Evolutionary conservation across 768 basidiomycete species (phyloP).

Genomic region (Phanerodontia chrysosporium): DNA sequence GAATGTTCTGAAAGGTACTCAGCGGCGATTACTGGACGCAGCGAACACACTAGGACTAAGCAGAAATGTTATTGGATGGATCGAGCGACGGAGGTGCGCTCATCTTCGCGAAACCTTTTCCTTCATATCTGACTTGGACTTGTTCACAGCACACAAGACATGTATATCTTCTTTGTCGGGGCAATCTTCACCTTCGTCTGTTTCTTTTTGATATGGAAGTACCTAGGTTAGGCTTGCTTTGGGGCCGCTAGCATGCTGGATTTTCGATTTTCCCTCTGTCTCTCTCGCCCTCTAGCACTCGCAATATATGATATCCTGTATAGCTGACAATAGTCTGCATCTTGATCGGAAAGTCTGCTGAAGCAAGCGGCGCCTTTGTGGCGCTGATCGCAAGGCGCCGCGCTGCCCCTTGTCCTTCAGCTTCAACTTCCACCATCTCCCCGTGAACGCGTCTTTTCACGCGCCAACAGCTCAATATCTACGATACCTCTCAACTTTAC

Average conservation of each 20-base stretch:
- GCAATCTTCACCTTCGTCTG: constrained; percentile 86
- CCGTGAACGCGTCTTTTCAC: no score
- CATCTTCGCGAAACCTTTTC: background rate
- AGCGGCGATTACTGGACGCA: constrained; percentile 77
- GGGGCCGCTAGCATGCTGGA: background rate
- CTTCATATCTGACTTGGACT: background rate
- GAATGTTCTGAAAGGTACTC: constrained; percentile 93
- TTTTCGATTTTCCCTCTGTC: background rate
- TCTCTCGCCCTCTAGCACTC: no score
- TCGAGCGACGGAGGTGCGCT: constrained; percentile 85
- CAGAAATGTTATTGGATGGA: constrained; percentile 94
- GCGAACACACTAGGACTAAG: constrained; percentile 95
- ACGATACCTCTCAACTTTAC: no score
- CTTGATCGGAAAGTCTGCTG: no score
- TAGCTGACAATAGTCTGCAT: no score
- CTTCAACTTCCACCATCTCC: constrained; percentile 16
- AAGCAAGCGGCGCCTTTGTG: background rate
- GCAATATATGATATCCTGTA: background rate
- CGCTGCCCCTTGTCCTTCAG: background rate
- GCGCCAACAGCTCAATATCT: no score
- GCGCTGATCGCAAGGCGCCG: background rate
- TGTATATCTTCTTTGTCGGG: constrained; percentile 87
- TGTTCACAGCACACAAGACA: constrained; percentile 78
- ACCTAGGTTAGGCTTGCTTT: constrained; percentile 50
- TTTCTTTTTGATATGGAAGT: constrained; percentile 91